Conservation (phyloP, 2,329 filamentous ascomycete genomes). For the Cladobotryum mycophilum region DNA sequence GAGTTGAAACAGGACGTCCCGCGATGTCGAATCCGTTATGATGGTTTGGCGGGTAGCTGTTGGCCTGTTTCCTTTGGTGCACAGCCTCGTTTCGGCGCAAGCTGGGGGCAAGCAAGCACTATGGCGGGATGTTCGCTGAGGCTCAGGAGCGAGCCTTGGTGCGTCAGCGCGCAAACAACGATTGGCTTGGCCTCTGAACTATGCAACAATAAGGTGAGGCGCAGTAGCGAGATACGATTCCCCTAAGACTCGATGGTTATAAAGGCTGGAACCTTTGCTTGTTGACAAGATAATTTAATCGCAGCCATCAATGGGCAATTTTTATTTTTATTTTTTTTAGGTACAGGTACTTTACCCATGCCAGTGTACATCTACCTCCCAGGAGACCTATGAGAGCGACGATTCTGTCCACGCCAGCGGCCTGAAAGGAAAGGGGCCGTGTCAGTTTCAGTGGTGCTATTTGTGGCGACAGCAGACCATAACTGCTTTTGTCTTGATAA, state of each 20-base stretch:
- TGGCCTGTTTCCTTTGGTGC: slow-evolving; percentile 11
- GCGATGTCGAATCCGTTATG: slow-evolving; percentile 7
- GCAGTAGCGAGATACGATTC: slow-evolving; percentile 4
- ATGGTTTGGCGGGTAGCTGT: background rate
- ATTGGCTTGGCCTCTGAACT: background rate
- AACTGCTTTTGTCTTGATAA: too few relatives aligned
- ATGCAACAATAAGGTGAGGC: slow-evolving; percentile 3
- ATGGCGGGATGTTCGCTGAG: background rate
- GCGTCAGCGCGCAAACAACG: slow-evolving; percentile 8
- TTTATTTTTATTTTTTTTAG: slow-evolving; percentile 1
- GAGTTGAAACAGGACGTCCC: slow-evolving; percentile 5
- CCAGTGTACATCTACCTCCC: too few relatives aligned
- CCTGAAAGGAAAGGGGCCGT: slow-evolving; percentile 5
- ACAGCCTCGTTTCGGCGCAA: slow-evolving; percentile 13
- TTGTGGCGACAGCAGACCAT: background rate
- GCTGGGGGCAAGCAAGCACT: background rate
- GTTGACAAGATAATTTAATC: background rate
- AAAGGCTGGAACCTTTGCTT: background rate
- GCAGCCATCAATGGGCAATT: background rate
- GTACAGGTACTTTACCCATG: background rate
- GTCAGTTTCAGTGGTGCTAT: background rate
- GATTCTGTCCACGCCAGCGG: slow-evolving; percentile 1
- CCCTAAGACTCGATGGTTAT: background rate
- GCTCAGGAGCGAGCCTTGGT: background rate
- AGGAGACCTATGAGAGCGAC: background rate